Conservation (phyloP, 2,329 filamentous ascomycete species). For the Fusarium equiseti region DNA sequence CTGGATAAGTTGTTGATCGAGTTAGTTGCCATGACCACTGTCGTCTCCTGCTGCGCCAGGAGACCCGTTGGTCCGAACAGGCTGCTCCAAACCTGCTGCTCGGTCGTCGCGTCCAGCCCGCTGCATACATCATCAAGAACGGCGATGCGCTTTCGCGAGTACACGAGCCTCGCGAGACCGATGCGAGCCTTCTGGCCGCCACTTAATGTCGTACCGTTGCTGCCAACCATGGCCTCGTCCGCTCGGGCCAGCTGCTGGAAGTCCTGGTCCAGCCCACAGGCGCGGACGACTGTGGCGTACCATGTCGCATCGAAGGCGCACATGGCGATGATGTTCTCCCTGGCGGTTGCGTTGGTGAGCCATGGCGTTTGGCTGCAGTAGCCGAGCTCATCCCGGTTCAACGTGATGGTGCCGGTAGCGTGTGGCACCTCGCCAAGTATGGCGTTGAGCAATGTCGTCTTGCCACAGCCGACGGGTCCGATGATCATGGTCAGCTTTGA, state of each 20-base stretch:
- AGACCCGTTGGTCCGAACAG: conserved; percentile 15
- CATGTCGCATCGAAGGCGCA: conserved; percentile 47
- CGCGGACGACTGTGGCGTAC: conserved; percentile 45
- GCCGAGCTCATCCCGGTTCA: conserved; percentile 8
- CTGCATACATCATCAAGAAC: conserved; percentile 18
- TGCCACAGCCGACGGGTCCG: conserved; percentile 10
- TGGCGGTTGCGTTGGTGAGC: conserved; percentile 56
- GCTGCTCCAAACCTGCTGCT: conserved; percentile 1
- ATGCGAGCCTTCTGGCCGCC: conserved; percentile 16
- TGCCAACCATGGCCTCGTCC: conserved; percentile 11
- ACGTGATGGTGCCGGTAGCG: conserved; percentile 7
- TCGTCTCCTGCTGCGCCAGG: conserved; percentile 6
- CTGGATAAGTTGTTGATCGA: conserved; percentile 13
- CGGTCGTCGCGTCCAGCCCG: conserved; percentile 13
- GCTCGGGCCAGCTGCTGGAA: conserved; percentile 4
- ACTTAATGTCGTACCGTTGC: conserved; percentile 9
- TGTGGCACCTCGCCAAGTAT: conserved; percentile 11
- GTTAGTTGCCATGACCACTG: conserved; percentile 14
- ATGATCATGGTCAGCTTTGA: conserved; percentile 13
- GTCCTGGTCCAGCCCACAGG: conserved; percentile 8
- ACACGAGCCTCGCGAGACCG: conserved; percentile 11
- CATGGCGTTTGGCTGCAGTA: conserved; percentile 60
- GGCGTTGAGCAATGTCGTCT: conserved; percentile 12
- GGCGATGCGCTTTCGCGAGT: conserved; percentile 2
- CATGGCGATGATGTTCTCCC: conserved; percentile 55